phyloP scores from a whole-genome alignment of 257 asterid species.

The Nicotiana attenuata region DNA sequence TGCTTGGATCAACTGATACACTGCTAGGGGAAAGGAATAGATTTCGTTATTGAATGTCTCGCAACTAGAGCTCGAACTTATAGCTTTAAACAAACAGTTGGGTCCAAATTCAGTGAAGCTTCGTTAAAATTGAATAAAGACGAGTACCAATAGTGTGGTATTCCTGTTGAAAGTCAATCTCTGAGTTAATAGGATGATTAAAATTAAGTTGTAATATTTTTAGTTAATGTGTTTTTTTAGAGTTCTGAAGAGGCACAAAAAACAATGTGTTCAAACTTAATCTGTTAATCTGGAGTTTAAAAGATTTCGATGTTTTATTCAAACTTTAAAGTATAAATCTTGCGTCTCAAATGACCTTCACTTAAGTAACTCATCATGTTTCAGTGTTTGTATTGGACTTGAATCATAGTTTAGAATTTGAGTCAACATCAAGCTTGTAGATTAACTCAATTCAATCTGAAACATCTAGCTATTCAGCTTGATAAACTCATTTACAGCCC shows the following conservation, averaged over 20 bases:
- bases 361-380: not conserved
- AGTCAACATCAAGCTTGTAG: not conserved
- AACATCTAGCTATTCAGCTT: not conserved
- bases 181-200: not conserved
- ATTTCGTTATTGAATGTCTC: not conserved
- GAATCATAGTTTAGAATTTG: not conserved
- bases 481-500: not conserved
- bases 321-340: not conserved
- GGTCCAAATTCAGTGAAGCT: not conserved
- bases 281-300: not conserved
- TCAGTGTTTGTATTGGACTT: not conserved
- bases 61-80: not conserved
- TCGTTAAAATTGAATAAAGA: not conserved
- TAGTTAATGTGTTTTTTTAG: too few species aligned
- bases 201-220: too few species aligned
- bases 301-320: not conserved
- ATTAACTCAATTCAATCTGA: not conserved
- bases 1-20: not conserved
- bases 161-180: not conserved
- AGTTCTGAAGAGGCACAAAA: not conserved
- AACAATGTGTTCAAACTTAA: too few species aligned
- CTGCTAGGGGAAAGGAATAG: not conserved
- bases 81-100: not conserved
- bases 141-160: not conserved
- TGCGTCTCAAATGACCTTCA: not conserved